Conservation (phyloP, 495 filamentous ascomycete genomes). For the Annulohypoxylon maeteangense region DNA sequence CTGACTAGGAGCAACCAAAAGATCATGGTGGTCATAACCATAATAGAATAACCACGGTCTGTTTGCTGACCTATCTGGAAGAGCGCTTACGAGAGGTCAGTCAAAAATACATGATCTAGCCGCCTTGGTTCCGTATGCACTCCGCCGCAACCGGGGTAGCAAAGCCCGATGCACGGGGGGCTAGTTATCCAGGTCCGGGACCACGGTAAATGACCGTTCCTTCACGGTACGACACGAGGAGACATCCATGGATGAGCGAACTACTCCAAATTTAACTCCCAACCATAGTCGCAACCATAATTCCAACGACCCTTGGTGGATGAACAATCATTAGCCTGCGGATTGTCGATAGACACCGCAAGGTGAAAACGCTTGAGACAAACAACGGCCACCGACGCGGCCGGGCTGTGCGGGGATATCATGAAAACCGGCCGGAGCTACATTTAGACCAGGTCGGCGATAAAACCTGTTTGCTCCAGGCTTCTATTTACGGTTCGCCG, state of each 20-base stretch:
- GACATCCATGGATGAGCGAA: neutral
- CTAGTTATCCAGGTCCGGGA: slow-evolving; percentile 25
- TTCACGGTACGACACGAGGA: neutral
- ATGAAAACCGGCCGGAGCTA: slow-evolving; percentile 16
- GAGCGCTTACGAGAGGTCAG: slow-evolving; percentile 27
- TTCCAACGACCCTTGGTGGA: neutral
- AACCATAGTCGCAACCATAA: neutral
- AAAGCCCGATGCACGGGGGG: slow-evolving; percentile 27
- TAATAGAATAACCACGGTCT: slow-evolving; percentile 10
- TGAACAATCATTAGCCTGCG: slow-evolving; percentile 7
- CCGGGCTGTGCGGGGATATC: slow-evolving; percentile 26
- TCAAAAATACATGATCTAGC: slow-evolving; percentile 24
- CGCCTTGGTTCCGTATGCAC: slow-evolving; percentile 34
- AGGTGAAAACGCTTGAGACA: slow-evolving; percentile 15
- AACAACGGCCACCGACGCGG: slow-evolving; percentile 32
- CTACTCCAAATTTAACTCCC: slow-evolving; percentile 7
- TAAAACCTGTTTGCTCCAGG: slow-evolving; percentile 21
- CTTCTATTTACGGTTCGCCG: slow-evolving; percentile 8
- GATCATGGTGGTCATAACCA: slow-evolving; percentile 8
- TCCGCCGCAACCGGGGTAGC: slow-evolving; percentile 34
- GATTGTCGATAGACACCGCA: slow-evolving; percentile 4
- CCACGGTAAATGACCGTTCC: neutral
- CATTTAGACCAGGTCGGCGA: slow-evolving; percentile 5
- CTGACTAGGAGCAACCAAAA: slow-evolving; percentile 14
- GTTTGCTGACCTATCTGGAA: slow-evolving; percentile 25